These are phyloP conservation scores for Nevesoporus exiguus DNA, from an alignment of 768 basidiomycete genomes.

Conservation along the genomic window DNA sequence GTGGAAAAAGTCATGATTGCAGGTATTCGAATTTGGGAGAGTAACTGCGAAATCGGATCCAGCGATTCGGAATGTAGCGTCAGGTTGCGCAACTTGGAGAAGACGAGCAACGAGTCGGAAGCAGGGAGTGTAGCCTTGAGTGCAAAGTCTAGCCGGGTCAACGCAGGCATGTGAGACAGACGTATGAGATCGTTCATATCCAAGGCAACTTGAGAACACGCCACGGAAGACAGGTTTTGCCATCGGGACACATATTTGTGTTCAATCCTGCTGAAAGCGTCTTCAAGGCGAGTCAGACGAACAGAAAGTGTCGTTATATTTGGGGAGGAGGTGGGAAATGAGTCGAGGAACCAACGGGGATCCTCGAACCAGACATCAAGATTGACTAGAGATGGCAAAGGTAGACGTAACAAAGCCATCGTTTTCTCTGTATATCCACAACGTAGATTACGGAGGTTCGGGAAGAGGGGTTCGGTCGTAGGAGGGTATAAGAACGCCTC, in stretches of 20 bases:
- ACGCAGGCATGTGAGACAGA: neutral
- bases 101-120: neutral
- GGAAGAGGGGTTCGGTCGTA: neutral
- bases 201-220: neutral
- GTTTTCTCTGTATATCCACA: neutral
- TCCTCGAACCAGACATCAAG: neutral
- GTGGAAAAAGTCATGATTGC: neutral
- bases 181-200: neutral
- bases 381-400: neutral
- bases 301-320: neutral
- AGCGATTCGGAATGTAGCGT: neutral
- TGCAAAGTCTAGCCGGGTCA: neutral
- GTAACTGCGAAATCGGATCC: neutral
- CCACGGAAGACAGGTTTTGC: neutral
- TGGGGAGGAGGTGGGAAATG: neutral
- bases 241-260: neutral
- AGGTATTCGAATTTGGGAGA: neutral
- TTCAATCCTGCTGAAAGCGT: neutral
- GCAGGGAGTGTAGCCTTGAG: neutral
- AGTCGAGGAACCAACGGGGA: neutral
- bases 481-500: neutral
- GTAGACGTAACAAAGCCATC: neutral
- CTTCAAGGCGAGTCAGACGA: neutral
- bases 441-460: neutral
- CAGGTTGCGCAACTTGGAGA: neutral